Percentiles rank a stretch among this genome's conserved stretches.
These are phyloP conservation scores for Vanrija humicola DNA, from an alignment of 1,284 basidiomycete genomes.

Conservation along the genomic window DNA sequence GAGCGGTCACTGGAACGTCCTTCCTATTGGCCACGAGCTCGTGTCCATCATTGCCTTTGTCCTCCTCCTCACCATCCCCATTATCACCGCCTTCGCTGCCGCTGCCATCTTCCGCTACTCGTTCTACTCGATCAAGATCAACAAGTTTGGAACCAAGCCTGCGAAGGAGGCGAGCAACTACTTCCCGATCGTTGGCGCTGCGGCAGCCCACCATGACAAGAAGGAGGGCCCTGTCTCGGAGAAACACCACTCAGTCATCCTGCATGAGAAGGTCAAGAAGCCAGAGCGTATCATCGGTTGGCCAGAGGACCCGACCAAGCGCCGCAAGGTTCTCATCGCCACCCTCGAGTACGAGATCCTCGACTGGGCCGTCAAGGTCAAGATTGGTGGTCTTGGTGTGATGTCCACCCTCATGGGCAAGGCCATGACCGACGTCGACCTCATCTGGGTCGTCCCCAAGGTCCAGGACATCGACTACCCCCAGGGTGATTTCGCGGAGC, in stretches of 20 bases:
- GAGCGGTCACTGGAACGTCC: constrained; percentile 67
- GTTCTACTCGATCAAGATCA: constrained; percentile 91
- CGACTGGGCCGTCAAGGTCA: constrained; percentile 94
- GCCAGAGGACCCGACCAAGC: constrained; percentile 84
- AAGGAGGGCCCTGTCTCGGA: constrained; percentile 35
- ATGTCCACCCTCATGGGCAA: constrained; percentile 96
- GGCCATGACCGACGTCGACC: constrained; percentile 90
- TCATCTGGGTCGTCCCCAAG: constrained; percentile 88
- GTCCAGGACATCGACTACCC: constrained; percentile 90
- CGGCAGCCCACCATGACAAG: constrained; percentile 51
- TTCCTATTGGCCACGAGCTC: constrained; percentile 72
- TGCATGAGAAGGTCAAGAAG: constrained; percentile 59
- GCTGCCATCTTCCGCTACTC: constrained; percentile 87
- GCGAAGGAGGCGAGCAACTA: constrained; percentile 46
- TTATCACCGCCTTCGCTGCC: constrained; percentile 75
- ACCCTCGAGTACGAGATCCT: constrained; percentile 92
- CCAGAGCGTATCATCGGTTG: constrained; percentile 72
- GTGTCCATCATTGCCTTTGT: constrained; percentile 81
- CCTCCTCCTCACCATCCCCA: constrained; percentile 70
- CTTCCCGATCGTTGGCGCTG: constrained; percentile 56
- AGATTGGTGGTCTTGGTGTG: constrained; percentile 92
- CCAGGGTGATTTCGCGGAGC: constrained; percentile 79
- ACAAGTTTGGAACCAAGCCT: constrained; percentile 78
- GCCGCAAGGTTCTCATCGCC: constrained; percentile 81
- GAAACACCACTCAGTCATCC: constrained; percentile 21